Evolutionary conservation across 2,329 filamentous ascomycete genomes (phyloP).

Genomic region (Calonectria crousiana): DNA sequence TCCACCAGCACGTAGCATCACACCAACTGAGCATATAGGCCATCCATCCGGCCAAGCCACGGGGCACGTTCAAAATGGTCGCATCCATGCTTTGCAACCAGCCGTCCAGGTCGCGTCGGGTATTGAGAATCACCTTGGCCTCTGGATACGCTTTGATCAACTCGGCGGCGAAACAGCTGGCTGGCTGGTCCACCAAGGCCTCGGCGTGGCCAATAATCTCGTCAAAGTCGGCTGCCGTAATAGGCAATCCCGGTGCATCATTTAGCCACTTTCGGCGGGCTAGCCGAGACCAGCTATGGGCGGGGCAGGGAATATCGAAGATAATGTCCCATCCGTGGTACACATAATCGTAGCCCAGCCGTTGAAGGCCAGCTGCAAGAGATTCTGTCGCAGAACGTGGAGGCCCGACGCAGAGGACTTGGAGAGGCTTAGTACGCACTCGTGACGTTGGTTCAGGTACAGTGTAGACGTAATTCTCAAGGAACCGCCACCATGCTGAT

Average conservation of each 20-base stretch:
- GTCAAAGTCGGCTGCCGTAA: slow-evolving; percentile 40
- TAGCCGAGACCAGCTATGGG: slow-evolving; percentile 32
- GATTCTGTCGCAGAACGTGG: slow-evolving; percentile 33
- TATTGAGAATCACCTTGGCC: slow-evolving; percentile 44
- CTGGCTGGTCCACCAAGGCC: slow-evolving; percentile 38
- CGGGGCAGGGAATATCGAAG: neutral
- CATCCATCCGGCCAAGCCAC: neutral
- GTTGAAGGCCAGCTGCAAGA: slow-evolving; percentile 29
- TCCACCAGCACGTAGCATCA: neutral
- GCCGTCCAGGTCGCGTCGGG: slow-evolving; percentile 43
- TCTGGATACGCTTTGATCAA: slow-evolving; percentile 46
- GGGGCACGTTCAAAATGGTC: neutral
- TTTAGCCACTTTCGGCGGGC: neutral
- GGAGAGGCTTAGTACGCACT: neutral
- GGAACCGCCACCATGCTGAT: neutral
- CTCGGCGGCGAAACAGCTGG: slow-evolving; percentile 39
- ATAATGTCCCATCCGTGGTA: slow-evolving; percentile 34
- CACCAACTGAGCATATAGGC: neutral
- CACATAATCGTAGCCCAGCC: slow-evolving; percentile 27
- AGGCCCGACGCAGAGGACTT: neutral
- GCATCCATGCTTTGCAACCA: slow-evolving; percentile 43
- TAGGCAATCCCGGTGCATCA: slow-evolving; percentile 27
- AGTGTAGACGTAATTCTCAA: neutral
- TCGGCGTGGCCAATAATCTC: slow-evolving; percentile 41
- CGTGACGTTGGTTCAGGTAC: neutral